Conservation (phyloP, 352 stramenopile genomes). For the Phytophthora sojae region DNA sequence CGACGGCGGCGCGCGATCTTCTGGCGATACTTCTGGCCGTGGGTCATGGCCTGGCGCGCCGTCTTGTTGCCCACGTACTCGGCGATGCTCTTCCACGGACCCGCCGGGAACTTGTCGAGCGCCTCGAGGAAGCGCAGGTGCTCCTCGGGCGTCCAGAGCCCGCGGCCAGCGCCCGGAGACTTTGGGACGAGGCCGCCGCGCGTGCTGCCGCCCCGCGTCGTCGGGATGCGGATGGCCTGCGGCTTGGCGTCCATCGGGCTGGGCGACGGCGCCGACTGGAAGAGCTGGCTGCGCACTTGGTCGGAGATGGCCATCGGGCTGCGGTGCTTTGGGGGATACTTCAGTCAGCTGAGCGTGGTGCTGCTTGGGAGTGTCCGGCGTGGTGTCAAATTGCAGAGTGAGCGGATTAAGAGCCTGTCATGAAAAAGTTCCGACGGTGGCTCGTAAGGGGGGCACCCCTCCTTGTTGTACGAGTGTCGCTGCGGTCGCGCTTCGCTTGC, state of each 20-base stretch:
- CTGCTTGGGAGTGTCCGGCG: slow-evolving; percentile 5
- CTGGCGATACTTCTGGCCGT: slow-evolving; percentile 94
- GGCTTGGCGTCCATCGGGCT: slow-evolving; percentile 11
- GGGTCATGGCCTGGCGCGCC: slow-evolving; percentile 91
- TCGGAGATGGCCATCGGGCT: slow-evolving; percentile 43
- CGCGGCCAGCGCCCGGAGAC: slow-evolving; percentile 17
- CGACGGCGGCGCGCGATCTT: slow-evolving; percentile 62
- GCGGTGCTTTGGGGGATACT: background rate
- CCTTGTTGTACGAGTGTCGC: background rate
- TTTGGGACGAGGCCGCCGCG: slow-evolving; percentile 9
- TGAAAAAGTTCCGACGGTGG: slow-evolving; percentile 24
- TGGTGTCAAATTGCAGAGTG: slow-evolving; percentile 37
- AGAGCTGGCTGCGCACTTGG: slow-evolving; percentile 43
- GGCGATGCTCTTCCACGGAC: slow-evolving; percentile 62
- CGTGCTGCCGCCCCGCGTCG: slow-evolving; percentile 30
- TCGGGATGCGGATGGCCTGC: slow-evolving; percentile 43
- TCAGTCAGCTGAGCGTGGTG: no score
- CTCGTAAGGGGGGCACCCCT: background rate
- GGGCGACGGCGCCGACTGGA: slow-evolving; percentile 23
- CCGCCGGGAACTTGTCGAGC: slow-evolving; percentile 54
- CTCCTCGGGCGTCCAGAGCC: slow-evolving; percentile 51
- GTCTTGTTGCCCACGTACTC: slow-evolving; percentile 61
- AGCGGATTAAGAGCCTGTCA: background rate
- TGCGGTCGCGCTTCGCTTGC: slow-evolving; percentile 20
- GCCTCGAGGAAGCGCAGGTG: slow-evolving; percentile 62